Base-by-base conservation (phyloP, 2,329 filamentous ascomycete species). In the Hyphodiscus sp. region DNA sequence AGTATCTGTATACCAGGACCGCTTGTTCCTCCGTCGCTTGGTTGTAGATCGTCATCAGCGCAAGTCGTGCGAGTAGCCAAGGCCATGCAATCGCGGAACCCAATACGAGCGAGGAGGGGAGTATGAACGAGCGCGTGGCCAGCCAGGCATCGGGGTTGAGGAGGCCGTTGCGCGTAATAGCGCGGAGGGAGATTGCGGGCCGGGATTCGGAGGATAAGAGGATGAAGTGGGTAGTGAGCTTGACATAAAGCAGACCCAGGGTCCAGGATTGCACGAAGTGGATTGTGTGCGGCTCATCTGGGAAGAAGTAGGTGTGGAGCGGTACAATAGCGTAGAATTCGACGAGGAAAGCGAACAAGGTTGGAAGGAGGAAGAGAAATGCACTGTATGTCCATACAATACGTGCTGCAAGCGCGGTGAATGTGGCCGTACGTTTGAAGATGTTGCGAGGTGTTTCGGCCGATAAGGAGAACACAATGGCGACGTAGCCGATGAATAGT, bases 231-330 rank as follows among this genome's bases (percentile, higher is more conserved):
- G 83, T 79, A 0, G 81, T 81, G 63, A 97, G 82, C 59, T 95
- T 91, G 29, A 95, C 79, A 69, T 96, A 96, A 2, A 99, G 78
- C 20, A 99, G 80, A 4, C 94, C 94, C 1, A 99, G 76, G 0
- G 91, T 95, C 91, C 92, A 99, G 54, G 91, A 86, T 67, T 97
- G 92, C 43, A 97, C 85, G 57, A 97, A 78, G 58, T 95, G 87
- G 43, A 97, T 82, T 8, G 85, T 88, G 66, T 95, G 89, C 16
- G 70, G 69, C 49, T 73, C 76, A 45, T 62, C 61, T 20, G 52
- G 54, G 41, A 50, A 67, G 64, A 58, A 67, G 61, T 59, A 65
- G 38, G 52, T 68, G 23, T 63, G 66, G 10, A 96, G 73, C 0
- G 94, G 94, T 49, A 97, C 80, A 58, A 95, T 80, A 54, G 96